Evolutionary conservation across 192 early-diverging fungal genomes (phyloP), one percentile per base, ranked within the genome.

Genomic region (Entomortierella parvispora): DNA sequence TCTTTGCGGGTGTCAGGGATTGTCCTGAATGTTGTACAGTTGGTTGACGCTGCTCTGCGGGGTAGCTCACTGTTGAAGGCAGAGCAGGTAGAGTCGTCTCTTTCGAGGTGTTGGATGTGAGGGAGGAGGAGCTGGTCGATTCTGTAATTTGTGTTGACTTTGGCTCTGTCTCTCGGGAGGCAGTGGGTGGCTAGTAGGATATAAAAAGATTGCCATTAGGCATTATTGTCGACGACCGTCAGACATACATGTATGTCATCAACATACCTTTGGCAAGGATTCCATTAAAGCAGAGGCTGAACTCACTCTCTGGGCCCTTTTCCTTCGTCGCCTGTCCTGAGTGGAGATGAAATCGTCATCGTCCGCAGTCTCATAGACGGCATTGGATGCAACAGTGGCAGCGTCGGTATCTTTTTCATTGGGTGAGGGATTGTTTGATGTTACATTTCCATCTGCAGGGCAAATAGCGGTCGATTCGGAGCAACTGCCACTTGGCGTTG

Each of bases 331-430:
- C 10, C 71, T 23, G 53, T 76, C 71, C 23, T 56, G 54, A 18
- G 71, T 67, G 0, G 71, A 76, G 8, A 76, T 76, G 32, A 76
- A 76, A 12, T 76, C 58, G 18, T 65, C 71, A 32, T 76, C 64
- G 32, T 76, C 71, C 12, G 64, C 71, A 10, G 64, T 62, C 18
- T 72, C 70, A 33, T 64, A 65, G 9, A 65, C 34, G 1, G 54
- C 46, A 22, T 44, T 56, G n/a, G 42, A 2, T 12, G 54, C 31
- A 15, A 25, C 9, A 10, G 28, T 45, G 6, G 31, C 23, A 7
- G 11, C 2, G 37, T 23, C 14, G 12, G 18, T 53, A 10, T 51
- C 12, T 20, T 61, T 29, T 5, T 12, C 3, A 26, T 40, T 47
- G 14, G 67, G 11, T 47, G 31, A 26, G 18, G 20, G 48, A 20